These are phyloP conservation scores for Dactylellina sp. DNA, from an alignment of 2,329 filamentous ascomycete species.

Conservation along the genomic window DNA sequence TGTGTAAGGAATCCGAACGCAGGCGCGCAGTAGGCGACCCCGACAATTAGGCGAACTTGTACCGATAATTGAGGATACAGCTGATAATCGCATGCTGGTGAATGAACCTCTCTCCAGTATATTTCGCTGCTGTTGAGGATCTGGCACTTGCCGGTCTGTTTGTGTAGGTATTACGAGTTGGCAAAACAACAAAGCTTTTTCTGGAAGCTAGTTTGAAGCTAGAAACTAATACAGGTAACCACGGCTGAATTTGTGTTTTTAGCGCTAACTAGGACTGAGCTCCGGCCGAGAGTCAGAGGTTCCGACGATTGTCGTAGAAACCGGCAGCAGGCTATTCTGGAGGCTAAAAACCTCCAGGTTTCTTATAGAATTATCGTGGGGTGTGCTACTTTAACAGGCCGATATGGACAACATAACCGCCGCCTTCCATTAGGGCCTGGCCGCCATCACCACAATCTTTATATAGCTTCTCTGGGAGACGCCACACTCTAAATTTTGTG, in stretches of 20 bases:
- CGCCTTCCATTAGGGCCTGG: constrained; percentile 28
- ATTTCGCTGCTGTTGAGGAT: background rate
- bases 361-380: no score
- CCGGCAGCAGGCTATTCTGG: constrained; percentile 5
- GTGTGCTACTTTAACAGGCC: constrained; percentile 70
- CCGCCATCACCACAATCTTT: constrained; percentile 67
- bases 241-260: constrained; percentile 53
- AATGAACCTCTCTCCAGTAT: background rate
- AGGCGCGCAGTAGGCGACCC: background rate
- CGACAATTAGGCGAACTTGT: background rate
- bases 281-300: no score
- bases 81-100: constrained; percentile 15
- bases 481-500: constrained; percentile 78
- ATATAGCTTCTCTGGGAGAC: constrained; percentile 75
- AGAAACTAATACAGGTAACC: constrained; percentile 27
- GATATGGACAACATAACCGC: constrained; percentile 85
- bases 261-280: no score
- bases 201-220: constrained; percentile 12
- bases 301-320: no score
- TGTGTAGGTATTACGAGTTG: no score
- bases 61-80: background rate
- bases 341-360: no score
- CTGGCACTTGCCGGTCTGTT: background rate
- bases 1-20: background rate
- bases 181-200: constrained; percentile 1